Conservation (phyloP, 352 stramenopile genomes). For the Globisporangium ultimum region DNA sequence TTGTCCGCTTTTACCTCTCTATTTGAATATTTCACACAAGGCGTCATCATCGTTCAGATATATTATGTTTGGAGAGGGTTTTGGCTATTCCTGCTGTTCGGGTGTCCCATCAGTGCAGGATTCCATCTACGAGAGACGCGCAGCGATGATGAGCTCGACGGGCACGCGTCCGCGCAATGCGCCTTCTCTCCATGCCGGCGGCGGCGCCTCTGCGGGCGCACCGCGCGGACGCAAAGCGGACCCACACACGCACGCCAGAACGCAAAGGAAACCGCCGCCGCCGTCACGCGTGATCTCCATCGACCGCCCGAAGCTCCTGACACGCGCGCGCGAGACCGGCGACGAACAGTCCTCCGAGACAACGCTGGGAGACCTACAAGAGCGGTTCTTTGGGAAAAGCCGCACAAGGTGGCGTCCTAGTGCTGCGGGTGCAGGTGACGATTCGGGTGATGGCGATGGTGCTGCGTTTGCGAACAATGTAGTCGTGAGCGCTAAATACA, state of each 20-base stretch:
- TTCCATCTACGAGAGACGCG: constrained; percentile 3
- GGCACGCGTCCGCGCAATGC: background rate
- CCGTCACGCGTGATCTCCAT: constrained; percentile 39
- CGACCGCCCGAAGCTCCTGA: constrained; percentile 30
- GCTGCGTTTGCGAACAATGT: constrained; percentile 55
- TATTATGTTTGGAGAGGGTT: background rate
- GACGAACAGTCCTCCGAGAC: constrained; percentile 1
- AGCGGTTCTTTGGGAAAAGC: constrained; percentile 4
- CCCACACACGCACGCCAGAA: background rate
- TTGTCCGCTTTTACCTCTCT: background rate
- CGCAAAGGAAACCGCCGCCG: background rate
- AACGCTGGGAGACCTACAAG: constrained; percentile 3
- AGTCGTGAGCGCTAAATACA: constrained; percentile 85
- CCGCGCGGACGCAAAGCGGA: background rate
- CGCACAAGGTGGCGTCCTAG: background rate
- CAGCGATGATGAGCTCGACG: background rate
- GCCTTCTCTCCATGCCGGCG: background rate
- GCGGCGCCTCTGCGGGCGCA: background rate
- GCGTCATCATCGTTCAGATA: background rate
- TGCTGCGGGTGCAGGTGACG: background rate
- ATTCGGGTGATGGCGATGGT: constrained; percentile 10
- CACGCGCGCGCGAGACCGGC: constrained; percentile 12
- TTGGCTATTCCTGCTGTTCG: background rate
- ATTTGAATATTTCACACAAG: background rate
- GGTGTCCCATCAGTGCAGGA: background rate